Evolutionary conservation across 148 eudicot genomes (phyloP), one percentile per base, ranked within the genome.

Genomic region (Amaranthus cruentus): DNA sequence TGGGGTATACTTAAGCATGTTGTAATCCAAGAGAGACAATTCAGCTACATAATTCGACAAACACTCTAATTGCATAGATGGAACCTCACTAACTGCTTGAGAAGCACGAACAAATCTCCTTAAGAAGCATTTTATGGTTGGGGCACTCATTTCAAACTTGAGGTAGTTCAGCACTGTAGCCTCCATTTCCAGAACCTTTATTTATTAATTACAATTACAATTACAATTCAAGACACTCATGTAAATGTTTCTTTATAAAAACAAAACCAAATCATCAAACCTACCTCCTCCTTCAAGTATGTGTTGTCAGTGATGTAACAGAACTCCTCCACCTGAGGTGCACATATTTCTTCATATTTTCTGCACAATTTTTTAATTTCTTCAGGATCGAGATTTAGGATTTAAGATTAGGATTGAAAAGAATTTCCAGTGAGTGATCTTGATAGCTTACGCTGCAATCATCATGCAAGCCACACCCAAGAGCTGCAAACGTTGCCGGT

Each of bases 231-330:
- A 28, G 38, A 28, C 38, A 28, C 38, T 28, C 38, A 28, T 28
- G 38, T 28, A 28, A 28, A 28, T 28, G 38, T 28, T 28, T 28
- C 1, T 28, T 28, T 1, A 28, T 28, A 28, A 28, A 28, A 28
- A 28, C 38, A 28, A 28, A 28, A 28, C 1, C 38, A 28, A 28
- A 28, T 28, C 38, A 28, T 28, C 38, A 28, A 28, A 28, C 38
- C 38, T 28, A 93, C 98, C 93, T 95, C 99, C 2, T 95, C 99
- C 83, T 85, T 91, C 73, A 88, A 86, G 82, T 95, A 95, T 55
- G 99, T 95, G 83, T 91, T 91, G 73, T 95, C 99, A 0, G 99
- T 95, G 44, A 95, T 95, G 77, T 90, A 91, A 76, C 99, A 95
- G 73, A 88, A 95, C 71, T 95, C 97, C 84, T 95, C 99, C 75